Evolutionary conservation across 2,329 filamentous ascomycete genomes (phyloP), one percentile per base, ranked within the genome.

Genomic region (Coniosporium tulheliwenetii): DNA sequence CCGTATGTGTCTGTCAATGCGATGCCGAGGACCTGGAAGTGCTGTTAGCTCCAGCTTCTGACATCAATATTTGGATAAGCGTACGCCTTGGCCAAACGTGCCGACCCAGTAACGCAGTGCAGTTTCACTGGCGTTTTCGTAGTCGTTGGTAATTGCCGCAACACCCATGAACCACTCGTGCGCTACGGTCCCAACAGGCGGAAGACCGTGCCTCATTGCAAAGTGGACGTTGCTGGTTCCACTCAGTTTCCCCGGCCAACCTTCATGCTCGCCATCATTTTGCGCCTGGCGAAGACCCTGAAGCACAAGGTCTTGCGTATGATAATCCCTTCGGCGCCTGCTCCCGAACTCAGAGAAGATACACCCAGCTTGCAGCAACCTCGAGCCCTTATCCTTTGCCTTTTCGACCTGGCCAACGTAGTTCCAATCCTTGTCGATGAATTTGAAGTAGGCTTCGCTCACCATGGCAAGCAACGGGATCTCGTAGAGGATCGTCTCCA

Each of bases 91-190:
- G 3, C 91, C 91, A 56, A 95, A 98, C 45, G 84, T 93, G 40
- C 79, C 78, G 30, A 93, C 75, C 91, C 91, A 98, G 57, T 93
- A 85, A 43, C 77, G 71, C 49, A 98, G 65, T 0, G 85, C 87
- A 47, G 80, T 72, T 58, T 93, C 85, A 32, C 87, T 93, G 2
- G 91, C 87, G 45, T 73, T 70, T 50, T 77, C 73, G 56, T 98
- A 98, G 61, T 95, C 75, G 46, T 85, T 73, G 4, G 81, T 84
- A 50, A 95, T 85, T 33, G 91, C 87, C 1, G 91, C 91, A 46
- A 93, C 89, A 35, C 85, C 87, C 91, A 98, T 98, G 67, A 95
- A 96, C 91, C 91, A 98, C 63, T 98, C 91, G 55, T 98, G 91
- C 1, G 91, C 91, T 2, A 85, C 79, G 0, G 91, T 98, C 5